Percentiles rank a stretch among this genome's conserved stretches.
Conservation (phyloP, 208 protist genomes). For the Wallacemonas sp. region DNA sequence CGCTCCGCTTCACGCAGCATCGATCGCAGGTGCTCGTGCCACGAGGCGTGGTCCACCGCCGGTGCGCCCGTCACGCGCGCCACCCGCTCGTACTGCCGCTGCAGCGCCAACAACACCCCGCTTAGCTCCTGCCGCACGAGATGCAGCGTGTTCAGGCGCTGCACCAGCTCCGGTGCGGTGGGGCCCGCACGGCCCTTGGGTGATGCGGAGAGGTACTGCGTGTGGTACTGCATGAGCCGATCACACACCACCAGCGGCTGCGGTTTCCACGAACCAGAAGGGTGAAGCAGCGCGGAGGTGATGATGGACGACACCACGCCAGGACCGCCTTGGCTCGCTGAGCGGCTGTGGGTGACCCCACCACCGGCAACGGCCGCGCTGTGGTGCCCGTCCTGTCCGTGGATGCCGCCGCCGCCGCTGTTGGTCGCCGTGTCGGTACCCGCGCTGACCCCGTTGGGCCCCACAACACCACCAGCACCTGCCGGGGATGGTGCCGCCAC, state of each 20-base stretch:
- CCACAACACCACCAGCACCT: no score
- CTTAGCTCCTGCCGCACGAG: conserved; percentile 14
- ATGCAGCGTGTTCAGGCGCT: conserved; percentile 20
- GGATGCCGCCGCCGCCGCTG: no score
- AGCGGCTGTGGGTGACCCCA: background rate
- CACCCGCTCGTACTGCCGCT: conserved; percentile 29
- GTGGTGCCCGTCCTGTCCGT: no score
- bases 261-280: background rate
- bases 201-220: background rate
- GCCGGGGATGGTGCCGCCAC: no score
- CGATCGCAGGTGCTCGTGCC: background rate
- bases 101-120: conserved; percentile 8
- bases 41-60: conserved; percentile 10
- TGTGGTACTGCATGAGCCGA: background rate
- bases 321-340: background rate
- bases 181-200: background rate
- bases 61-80: conserved; percentile 38
- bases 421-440: no score
- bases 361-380: background rate
- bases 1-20: conserved; percentile 12
- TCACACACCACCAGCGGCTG: background rate
- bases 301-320: background rate
- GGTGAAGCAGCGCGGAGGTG: conserved; percentile 6
- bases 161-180: conserved; percentile 7
- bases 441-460: no score